Conservation (phyloP, 176 grass and related monocot genomes). For the Lolium rigidum region DNA sequence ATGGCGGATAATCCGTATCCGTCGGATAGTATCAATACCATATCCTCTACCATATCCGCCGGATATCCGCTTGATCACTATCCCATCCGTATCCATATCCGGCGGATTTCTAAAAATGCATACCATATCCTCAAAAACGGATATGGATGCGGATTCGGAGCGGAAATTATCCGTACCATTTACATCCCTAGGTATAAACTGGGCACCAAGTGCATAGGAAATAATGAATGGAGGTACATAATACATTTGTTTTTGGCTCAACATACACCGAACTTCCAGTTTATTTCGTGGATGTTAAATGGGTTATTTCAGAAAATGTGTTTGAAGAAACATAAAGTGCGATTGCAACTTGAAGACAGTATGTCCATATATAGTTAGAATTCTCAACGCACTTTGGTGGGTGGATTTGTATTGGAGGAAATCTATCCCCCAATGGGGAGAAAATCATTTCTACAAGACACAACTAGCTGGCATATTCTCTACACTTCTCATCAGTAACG, state of each 20-base stretch:
- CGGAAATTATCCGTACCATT: too few relatives aligned
- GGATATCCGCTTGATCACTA: too few relatives aligned
- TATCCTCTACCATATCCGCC: too few relatives aligned
- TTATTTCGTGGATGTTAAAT: neutral
- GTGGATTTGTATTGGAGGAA: neutral
- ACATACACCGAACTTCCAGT: neutral
- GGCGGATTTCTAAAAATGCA: too few relatives aligned
- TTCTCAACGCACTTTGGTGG: neutral
- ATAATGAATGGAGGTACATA: neutral
- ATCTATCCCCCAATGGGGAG: slow-evolving; percentile 8
- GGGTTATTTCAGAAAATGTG: neutral
- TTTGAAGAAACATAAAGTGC: neutral
- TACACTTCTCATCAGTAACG: neutral
- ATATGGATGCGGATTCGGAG: too few relatives aligned
- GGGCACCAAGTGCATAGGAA: neutral
- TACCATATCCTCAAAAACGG: too few relatives aligned
- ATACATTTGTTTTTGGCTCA: neutral
- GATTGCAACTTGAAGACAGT: neutral
- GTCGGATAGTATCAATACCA: too few relatives aligned
- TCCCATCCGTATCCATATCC: too few relatives aligned
- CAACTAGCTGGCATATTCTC: slow-evolving; percentile 5
- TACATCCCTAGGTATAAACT: too few relatives aligned
- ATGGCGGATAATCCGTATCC: too few relatives aligned
- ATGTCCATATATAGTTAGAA: neutral
- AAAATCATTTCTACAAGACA: slow-evolving; percentile 3